These are phyloP conservation scores for Penicillium turbatum DNA, from an alignment of 495 filamentous ascomycete species.

Conservation along the genomic window DNA sequence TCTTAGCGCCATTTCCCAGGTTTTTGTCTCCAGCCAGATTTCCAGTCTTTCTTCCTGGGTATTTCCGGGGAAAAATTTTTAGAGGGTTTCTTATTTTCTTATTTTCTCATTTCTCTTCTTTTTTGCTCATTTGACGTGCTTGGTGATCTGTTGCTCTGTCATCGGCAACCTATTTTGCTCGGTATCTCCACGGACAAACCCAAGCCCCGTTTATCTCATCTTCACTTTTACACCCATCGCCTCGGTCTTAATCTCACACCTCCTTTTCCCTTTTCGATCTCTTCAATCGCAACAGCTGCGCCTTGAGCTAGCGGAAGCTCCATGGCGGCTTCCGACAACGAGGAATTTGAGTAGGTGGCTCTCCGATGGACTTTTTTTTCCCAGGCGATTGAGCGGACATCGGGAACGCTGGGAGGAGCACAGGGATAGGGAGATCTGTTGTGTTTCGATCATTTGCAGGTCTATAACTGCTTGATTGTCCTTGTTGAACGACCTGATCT, in stretches of 20 bases:
- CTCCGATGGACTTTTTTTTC: conserved; percentile 9
- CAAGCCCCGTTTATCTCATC: conserved; percentile 21
- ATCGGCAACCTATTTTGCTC: conserved; percentile 13
- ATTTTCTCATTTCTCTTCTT: background rate
- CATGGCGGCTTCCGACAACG: conserved; percentile 40
- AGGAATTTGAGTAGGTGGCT: conserved; percentile 46
- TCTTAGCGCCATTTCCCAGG: conserved; percentile 1
- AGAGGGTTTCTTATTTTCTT: background rate
- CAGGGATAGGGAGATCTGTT: background rate
- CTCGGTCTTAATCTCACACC: background rate
- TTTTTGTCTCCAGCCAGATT: background rate
- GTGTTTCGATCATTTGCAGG: background rate
- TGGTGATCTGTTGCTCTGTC: background rate
- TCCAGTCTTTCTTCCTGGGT: background rate
- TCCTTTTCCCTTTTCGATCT: conserved; percentile 8
- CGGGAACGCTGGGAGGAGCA: background rate
- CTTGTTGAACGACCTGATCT: background rate
- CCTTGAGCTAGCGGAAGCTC: conserved; percentile 37
- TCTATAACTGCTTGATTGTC: background rate
- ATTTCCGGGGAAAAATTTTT: background rate
- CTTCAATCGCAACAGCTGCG: conserved; percentile 28
- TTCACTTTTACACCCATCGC: conserved; percentile 5
- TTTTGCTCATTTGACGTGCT: too few relatives aligned
- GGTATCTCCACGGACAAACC: conserved; percentile 18
- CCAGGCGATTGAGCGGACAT: background rate